Evolutionary conservation across 2,329 filamentous ascomycete species (phyloP), one percentile per base, ranked within the genome.

Genomic region (Cladorrhinum sp.): DNA sequence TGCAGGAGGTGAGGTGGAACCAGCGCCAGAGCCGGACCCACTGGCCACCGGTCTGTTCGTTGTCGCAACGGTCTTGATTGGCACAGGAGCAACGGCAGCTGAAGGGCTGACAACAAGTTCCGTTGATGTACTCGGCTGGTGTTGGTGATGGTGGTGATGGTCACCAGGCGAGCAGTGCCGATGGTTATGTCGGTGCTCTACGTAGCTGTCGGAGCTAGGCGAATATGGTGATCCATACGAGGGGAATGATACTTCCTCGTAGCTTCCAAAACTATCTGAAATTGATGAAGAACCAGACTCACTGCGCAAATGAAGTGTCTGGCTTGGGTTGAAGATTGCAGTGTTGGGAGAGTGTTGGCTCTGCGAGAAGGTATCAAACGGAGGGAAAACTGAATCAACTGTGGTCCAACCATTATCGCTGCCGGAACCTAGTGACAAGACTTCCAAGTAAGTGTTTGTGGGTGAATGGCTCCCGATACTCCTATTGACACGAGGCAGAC

Each of bases 301-400:
- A 58, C 89, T 93, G 67, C 93, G 86, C 70, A 96, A 83, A 77
- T 97, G 93, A 55, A 98, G 79, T 1, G 92, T 96, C 77, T 96
- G 90, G 64, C 89, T 86, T 1, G 93, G 93, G 76, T 97, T 96
- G 80, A 96, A 96, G 70, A 96, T 93, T 66, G 90, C 87, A 45
- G 80, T 74, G 64, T 79, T 84, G 55, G 84, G 83, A 4, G 78
- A 72, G 60, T 80, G 78, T 56, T 74, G 74, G 7, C 87, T 80
- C 50, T 83, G 80, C 67, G 82, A 81, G 54, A 84, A 85, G 32
- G 84, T 82, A 67, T 93, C 90, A 67, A 90, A 86, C 38, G 87
- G 89, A 63, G 85, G 87, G 62, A 87, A 87, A 72, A 86, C 84
- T 5, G 52, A 38, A 66, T 95, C 90, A 60, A 97, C 87, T 66